Evolutionary conservation across 2,329 filamentous ascomycete genomes (phyloP).

Genomic region (Cladophialophora psammophila): DNA sequence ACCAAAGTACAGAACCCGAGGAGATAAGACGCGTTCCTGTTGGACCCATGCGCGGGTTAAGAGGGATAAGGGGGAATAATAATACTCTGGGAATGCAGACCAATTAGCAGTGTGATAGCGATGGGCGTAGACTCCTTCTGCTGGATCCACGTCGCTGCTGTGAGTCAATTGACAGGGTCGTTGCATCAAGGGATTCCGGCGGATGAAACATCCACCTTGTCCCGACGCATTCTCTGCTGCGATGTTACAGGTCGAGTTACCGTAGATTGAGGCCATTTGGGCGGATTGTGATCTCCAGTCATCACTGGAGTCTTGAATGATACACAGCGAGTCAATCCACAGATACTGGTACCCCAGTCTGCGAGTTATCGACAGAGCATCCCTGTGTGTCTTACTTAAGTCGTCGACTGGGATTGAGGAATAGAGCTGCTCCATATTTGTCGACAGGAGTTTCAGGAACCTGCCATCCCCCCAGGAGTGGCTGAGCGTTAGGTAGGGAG

Average conservation of each 20-base stretch:
- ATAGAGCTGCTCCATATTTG: not conserved
- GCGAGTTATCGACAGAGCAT: not conserved
- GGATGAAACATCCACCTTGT: not conserved
- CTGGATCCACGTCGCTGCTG: not conserved
- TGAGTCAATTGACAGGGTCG: slow-evolving; percentile 1
- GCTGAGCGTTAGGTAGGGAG: not conserved
- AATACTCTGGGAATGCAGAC: not conserved
- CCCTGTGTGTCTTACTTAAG: not conserved
- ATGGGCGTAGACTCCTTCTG: not conserved
- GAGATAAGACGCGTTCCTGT: not conserved
- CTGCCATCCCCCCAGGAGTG: slow-evolving; percentile 1
- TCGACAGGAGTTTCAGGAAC: not conserved
- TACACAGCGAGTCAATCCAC: not conserved
- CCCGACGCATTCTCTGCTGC: not conserved
- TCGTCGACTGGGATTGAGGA: not conserved
- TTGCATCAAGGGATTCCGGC: not conserved
- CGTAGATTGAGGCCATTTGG: not conserved
- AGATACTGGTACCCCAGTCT: not conserved
- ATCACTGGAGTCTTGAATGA: not conserved
- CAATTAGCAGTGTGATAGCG: not conserved
- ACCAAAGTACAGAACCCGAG: slow-evolving; percentile 1
- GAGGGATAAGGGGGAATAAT: not conserved
- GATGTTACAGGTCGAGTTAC: not conserved
- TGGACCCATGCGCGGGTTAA: not conserved
- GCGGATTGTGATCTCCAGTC: not conserved